Conservation (phyloP, 805 yeast genomes). For the Alloascoidea hylecoeti region DNA sequence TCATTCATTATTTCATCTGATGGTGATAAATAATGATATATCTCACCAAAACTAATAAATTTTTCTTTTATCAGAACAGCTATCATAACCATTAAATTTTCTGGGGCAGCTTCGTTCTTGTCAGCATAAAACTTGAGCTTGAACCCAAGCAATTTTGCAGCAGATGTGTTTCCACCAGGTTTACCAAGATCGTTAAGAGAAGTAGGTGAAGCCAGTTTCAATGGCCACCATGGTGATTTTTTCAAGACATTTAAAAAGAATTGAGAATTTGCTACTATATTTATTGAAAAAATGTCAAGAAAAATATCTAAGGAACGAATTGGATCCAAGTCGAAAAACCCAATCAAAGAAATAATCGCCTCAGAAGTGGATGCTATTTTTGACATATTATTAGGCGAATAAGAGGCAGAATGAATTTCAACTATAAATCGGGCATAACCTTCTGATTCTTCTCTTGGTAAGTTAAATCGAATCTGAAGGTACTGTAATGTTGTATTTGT, state of each 20-base stretch:
- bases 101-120: slow-evolving; percentile 22
- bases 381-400: slow-evolving; percentile 22
- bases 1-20: slow-evolving; percentile 27
- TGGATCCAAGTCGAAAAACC: slow-evolving; percentile 67
- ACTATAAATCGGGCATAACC: slow-evolving; percentile 59
- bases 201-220: slow-evolving; percentile 18
- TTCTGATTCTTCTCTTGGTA: slow-evolving; percentile 61
- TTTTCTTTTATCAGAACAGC: slow-evolving; percentile 52
- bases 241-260: slow-evolving; percentile 37
- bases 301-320: slow-evolving; percentile 38
- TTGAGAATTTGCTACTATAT: slow-evolving; percentile 17
- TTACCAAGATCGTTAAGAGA: slow-evolving; percentile 17
- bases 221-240: slow-evolving; percentile 59
- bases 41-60: slow-evolving; percentile 44
- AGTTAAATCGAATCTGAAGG: slow-evolving; percentile 41
- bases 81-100: slow-evolving; percentile 28
- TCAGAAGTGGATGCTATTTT: slow-evolving; percentile 29
- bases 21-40: slow-evolving; percentile 46
- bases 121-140: slow-evolving; percentile 19
- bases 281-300: slow-evolving; percentile 2
- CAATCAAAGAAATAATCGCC: slow-evolving; percentile 45
- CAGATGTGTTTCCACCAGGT: slow-evolving; percentile 42
- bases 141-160: slow-evolving; percentile 39
- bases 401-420: slow-evolving; percentile 28
- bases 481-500: slow-evolving; percentile 30